These are phyloP conservation scores for Zasmidium angulare DNA, from an alignment of 2,329 filamentous ascomycete species.

Conservation along the genomic window DNA sequence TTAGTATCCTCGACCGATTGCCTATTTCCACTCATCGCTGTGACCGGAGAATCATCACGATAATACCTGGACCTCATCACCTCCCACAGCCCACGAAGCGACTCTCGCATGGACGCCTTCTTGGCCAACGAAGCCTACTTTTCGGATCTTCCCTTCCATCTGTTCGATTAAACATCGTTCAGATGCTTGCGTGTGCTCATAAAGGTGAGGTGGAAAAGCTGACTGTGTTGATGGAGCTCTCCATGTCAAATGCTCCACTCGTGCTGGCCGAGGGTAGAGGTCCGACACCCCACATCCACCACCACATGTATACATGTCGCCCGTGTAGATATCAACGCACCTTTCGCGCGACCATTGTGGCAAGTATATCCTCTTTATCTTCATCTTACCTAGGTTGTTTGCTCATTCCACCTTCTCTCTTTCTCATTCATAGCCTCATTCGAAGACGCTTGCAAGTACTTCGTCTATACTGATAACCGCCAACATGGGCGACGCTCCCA, in stretches of 20 bases:
- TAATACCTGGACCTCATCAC: no score
- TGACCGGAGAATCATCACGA: no score
- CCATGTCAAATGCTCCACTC: neutral
- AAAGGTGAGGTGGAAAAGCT: neutral
- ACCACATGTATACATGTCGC: neutral
- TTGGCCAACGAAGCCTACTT: no score
- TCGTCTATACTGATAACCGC: neutral
- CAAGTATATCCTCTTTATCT: neutral
- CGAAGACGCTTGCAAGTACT: neutral
- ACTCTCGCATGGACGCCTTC: no score
- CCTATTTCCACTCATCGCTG: no score
- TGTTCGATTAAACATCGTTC: no score
- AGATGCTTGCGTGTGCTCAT: no score
- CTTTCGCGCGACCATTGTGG: neutral
- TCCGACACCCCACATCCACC: neutral
- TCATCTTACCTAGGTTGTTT: no score
- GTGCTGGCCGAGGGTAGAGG: neutral
- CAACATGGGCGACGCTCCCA: conserved; percentile 13
- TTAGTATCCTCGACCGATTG: neutral
- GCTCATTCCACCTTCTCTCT: neutral
- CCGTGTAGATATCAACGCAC: neutral
- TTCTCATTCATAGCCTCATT: neutral
- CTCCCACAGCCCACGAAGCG: no score
- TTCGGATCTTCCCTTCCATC: no score
- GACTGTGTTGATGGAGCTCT: neutral